Base-by-base conservation (phyloP, 164 flowering plant genomes). In the Houttuynia cordata region DNA sequence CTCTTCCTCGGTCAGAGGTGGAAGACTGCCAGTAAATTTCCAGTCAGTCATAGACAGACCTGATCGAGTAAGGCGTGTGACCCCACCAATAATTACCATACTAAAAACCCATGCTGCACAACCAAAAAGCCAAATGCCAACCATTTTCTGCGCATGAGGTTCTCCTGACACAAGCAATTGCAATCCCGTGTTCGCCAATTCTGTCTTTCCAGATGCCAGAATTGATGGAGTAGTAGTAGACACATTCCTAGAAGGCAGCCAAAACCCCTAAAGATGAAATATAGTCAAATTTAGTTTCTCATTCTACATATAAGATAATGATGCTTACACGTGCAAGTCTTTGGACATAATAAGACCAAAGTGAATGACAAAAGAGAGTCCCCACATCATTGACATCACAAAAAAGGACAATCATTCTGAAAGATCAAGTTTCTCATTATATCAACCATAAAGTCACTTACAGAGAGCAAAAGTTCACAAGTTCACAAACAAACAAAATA, bases 1-100 rank as follows among this genome's bases (percentile, higher is more conserved):
- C 20, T 86, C 84, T 45, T 88, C 88, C 52, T 85, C 85, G 37
- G 94, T 73, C 10, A 88, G 42, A 56, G 99, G 99, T 65, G 97
- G 97, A 24, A 88, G 95, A 23, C 72, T 24, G 34, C 99, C 99
- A 41, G 95, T 80, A 61, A 93, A 93, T 69, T 93, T 90, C 99
- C 97, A 93, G 60, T 93, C 97, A 57, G 97, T 93, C 97, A 90
- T 90, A 24, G 99, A 93, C 50, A 90, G 85, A 65, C 99, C 97
- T 47, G 97, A 93, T 30, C 97, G 77, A 3, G 99, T 93, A 41
- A 90, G 81, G 24, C 97, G 78, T 8, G 97, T 93, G 30, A 85
- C 72, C 59, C 99, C 97, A 69, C 99, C 99, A 62, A 90, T 87
- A 10, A 93, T 70, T 59, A 93, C 99, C 99, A 90, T 88, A 72